Base-by-base conservation (phyloP, 257 asterid species). In the Solanum chmielewskii region DNA sequence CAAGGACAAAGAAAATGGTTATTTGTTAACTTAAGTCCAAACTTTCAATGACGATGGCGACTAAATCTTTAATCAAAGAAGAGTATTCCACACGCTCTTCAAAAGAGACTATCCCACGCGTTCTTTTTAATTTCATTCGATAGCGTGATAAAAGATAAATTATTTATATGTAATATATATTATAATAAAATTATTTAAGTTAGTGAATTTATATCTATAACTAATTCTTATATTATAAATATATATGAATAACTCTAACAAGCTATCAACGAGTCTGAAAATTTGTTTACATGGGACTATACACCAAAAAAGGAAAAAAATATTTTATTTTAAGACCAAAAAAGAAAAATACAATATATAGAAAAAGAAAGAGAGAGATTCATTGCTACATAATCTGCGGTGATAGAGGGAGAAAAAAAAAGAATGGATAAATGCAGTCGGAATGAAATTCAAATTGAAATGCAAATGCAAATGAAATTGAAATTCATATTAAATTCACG, bases 391-490 rank as follows among this genome's bases (percentile, higher is more conserved):
- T 91, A 91, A 83, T 91, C 90, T 93, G 97, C 98, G 96, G 91
- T 94, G 97, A 95, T 93, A 85, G 91, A 86, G 96, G 84, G 71
- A 25, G 66, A 80, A 88, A 80, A 62, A 80, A 2, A 83, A 88
- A 41, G 86, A 84, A 37, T 35, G 47, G 59, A 76, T 85, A 93
- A 92, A 93, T 90, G 92, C 82, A 91, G 95, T 93, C 98, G 98
- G 95, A 96, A 96, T 96, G 96, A 92, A 95, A 94, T 93, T 85
- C 93, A 96, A 94, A 94, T 93, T 81, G 90, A 47, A 73, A 83
- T 60, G 87, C 91, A 90, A 90, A 90, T 87, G 84, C 90, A 93
- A 89, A 93, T 92, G 92, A 89, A 92, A 90, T 83, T 86, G 88
- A 93, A 90, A 93, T 91, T 90, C 91, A 85, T 85, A 88, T 87